Evolutionary conservation across 306 rosid genomes (phyloP), one percentile per base, ranked within the genome.

Genomic region (Pyrus communis): DNA sequence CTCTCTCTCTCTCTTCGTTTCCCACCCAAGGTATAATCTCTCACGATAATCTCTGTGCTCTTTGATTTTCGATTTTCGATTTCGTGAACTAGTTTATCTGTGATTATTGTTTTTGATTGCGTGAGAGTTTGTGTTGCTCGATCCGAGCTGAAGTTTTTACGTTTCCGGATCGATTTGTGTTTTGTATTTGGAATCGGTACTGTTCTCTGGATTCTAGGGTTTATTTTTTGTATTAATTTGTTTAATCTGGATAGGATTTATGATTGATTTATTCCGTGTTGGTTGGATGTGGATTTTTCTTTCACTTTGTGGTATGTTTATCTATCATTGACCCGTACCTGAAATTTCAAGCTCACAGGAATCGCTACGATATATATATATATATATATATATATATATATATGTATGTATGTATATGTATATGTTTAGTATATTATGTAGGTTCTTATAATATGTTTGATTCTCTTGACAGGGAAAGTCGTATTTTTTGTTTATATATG

Each of bases 131-230:
- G 7, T 46, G 55, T 51, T 77, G 71, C 9, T 74, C 42, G 31
- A 73, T 58, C 57, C 55, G 65, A 68, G 62, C 66, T 63, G 4
- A 67, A 61, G 25, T 30, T 3, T 1, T 23, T 43, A 42, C 10
- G 63, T 45, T 67, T 31, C 11, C 9, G 11, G 13, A 11, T 69
- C n/a, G 7, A 23, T 25, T 30, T 55, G 54, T 11, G 17, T 42
- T 18, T 64, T 19, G 40, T 22, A 27, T 10, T 4, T 12, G 66
- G n/a, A 23, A 11, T 72, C 14, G 13, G 62, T n/a, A 45, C 61
- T 40, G 86, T 70, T 79, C 80, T 83, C 45, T 58, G 76, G 64
- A 35, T 69, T 13, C 35, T 30, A 7, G 21, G 19, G 38, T 57
- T 64, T n/a, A 3, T 61, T 33, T 82, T 42, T 66, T 66, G 28